These are phyloP conservation scores for Rhizopus arrhizus DNA, from an alignment of 371 early-diverging fungal genomes.

Conservation along the genomic window DNA sequence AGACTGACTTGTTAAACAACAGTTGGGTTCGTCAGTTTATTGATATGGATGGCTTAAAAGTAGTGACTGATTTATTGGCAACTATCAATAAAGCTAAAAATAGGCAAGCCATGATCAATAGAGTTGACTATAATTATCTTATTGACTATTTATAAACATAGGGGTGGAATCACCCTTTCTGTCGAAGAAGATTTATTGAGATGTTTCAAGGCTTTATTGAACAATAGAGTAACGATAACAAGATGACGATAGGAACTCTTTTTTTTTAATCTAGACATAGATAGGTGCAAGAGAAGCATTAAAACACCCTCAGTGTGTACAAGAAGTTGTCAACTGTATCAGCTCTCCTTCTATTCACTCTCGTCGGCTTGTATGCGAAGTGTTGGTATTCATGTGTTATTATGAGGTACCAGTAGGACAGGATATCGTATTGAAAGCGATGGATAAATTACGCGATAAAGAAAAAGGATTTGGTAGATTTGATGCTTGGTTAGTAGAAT, in stretches of 20 bases:
- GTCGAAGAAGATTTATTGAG: slow-evolving; percentile 78
- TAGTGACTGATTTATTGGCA: slow-evolving; percentile 64
- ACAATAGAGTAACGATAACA: slow-evolving; percentile 55
- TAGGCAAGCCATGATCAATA: slow-evolving; percentile 32
- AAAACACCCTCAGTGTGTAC: slow-evolving; percentile 67
- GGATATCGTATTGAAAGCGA: slow-evolving; percentile 71
- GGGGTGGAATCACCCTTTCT: slow-evolving; percentile 65
- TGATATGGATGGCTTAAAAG: slow-evolving; percentile 67
- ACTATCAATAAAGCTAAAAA: slow-evolving; percentile 50
- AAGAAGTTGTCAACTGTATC: slow-evolving; percentile 74
- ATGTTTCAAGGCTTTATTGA: slow-evolving; percentile 78
- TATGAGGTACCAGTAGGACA: slow-evolving; percentile 79
- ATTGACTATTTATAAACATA: slow-evolving; percentile 20
- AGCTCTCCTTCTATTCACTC: slow-evolving; percentile 74
- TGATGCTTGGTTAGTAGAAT: slow-evolving; percentile 77
- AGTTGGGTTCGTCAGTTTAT: slow-evolving; percentile 71
- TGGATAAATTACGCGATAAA: slow-evolving; percentile 61
- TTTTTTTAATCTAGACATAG: slow-evolving; percentile 23
- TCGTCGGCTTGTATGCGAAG: slow-evolving; percentile 77
- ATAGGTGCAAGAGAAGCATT: slow-evolving; percentile 83
- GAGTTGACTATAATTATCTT: not conserved
- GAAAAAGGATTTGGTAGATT: slow-evolving; percentile 67
- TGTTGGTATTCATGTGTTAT: slow-evolving; percentile 81
- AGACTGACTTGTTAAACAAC: not conserved
- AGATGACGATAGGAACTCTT: too few relatives aligned